phyloP scores from a whole-genome alignment of 805 yeast species.

The Teunomyces atbi region DNA sequence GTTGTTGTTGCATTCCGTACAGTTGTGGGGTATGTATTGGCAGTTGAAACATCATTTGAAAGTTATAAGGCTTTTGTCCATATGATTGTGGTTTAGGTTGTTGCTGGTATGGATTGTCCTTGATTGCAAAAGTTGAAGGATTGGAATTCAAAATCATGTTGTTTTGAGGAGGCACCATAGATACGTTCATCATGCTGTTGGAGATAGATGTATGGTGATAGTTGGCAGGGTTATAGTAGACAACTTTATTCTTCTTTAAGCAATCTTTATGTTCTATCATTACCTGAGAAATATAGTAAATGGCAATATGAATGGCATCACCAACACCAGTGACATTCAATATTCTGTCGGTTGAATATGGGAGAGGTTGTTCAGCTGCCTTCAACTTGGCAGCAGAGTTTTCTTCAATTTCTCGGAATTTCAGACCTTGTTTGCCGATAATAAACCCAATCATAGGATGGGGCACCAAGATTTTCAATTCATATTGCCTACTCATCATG shows the following conservation, averaged over 20 bases:
- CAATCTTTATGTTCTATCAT: conserved; percentile 57
- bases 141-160: conserved; percentile 17
- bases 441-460: conserved; percentile 78
- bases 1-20: not conserved
- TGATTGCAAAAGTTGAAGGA: conserved; percentile 15
- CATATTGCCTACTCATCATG: conserved; percentile 51
- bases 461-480: conserved; percentile 65
- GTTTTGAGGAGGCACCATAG: conserved; percentile 20
- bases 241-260: conserved; percentile 51
- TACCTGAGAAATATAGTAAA: conserved; percentile 70
- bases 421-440: conserved; percentile 73
- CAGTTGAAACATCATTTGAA: conserved; percentile 42
- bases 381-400: conserved; percentile 72
- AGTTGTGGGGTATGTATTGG: conserved; percentile 30
- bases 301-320: conserved; percentile 83
- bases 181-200: conserved; percentile 18
- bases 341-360: conserved; percentile 75
- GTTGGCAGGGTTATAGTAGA: conserved; percentile 60
- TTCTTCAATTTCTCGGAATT: conserved; percentile 79
- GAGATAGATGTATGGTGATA: conserved; percentile 14
- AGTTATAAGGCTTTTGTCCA: conserved; percentile 31
- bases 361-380: conserved; percentile 71
- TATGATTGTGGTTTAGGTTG: conserved; percentile 12
- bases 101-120: conserved; percentile 5
- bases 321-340: conserved; percentile 74